Conservation (phyloP, 2,329 filamentous ascomycete species). For the Penicillium sp. region DNA sequence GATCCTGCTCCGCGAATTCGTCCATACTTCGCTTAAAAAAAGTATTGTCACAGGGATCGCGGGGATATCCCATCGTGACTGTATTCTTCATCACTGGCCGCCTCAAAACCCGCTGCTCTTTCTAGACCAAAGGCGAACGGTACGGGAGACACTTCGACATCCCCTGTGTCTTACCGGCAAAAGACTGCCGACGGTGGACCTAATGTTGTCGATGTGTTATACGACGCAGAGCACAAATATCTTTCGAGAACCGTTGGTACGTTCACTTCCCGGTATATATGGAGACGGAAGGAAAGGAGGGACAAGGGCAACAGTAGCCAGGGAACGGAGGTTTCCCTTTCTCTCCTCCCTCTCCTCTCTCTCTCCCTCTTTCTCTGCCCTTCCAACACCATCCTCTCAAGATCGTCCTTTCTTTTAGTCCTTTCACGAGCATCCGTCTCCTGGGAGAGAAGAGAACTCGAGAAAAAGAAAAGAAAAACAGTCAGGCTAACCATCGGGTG, state of each 20-base stretch:
- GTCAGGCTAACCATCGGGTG: conserved; percentile 18
- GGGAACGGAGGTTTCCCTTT: not conserved
- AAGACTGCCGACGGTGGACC: conserved; percentile 27
- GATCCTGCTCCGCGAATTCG: not conserved
- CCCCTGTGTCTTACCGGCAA: conserved; percentile 26
- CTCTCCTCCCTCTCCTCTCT: not conserved
- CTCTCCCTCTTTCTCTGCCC: conserved; percentile 3
- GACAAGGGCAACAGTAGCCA: not conserved
- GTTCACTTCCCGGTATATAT: conserved; percentile 15
- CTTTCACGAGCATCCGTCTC: not conserved
- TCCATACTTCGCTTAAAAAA: not conserved
- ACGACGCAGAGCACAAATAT: conserved; percentile 39
- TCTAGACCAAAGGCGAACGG: not conserved
- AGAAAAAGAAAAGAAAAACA: too few relatives aligned
- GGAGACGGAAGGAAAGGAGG: not conserved
- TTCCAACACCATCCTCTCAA: conserved; percentile 7
- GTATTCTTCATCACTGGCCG: not conserved
- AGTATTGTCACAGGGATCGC: not conserved
- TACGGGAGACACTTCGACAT: conserved; percentile 19
- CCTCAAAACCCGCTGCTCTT: not conserved
- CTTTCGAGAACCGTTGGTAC: conserved; percentile 34
- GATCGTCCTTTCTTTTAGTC: not conserved
- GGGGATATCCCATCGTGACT: not conserved
- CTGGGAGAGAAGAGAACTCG: not conserved
- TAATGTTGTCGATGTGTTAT: conserved; percentile 39